These are phyloP conservation scores for Dichotomocladium elegans DNA, from an alignment of 371 early-diverging fungal genomes.

Conservation along the genomic window DNA sequence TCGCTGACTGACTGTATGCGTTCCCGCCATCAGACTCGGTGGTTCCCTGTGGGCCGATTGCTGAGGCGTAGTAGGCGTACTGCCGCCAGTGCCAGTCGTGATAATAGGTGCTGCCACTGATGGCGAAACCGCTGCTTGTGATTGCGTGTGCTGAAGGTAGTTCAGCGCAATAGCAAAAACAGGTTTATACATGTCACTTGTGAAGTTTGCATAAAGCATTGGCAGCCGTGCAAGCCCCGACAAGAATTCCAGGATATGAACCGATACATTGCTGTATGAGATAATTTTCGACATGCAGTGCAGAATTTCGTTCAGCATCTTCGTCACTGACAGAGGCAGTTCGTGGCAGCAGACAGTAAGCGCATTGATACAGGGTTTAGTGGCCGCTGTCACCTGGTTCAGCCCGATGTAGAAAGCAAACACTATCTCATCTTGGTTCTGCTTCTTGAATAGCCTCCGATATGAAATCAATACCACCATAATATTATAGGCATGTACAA, in stretches of 20 bases:
- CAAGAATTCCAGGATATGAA: conserved; percentile 88
- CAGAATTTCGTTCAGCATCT: conserved; percentile 70
- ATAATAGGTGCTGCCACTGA: conserved; percentile 10
- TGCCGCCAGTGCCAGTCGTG: conserved; percentile 16
- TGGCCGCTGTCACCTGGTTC: conserved; percentile 65
- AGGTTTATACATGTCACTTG: conserved; percentile 76
- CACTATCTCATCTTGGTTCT: conserved; percentile 74
- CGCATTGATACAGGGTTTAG: conserved; percentile 81
- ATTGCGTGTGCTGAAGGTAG: conserved; percentile 76
- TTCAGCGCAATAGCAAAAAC: conserved; percentile 92
- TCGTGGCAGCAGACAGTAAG: conserved; percentile 81
- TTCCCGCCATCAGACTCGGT: neutral
- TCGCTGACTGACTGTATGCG: conserved; percentile 12
- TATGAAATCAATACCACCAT: conserved; percentile 73
- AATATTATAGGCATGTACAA: conserved; percentile 63
- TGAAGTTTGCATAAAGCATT: conserved; percentile 77
- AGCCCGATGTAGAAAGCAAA: conserved; percentile 77
- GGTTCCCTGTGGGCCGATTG: too few relatives aligned
- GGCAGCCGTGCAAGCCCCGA: conserved; percentile 82
- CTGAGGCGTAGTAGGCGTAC: conserved; percentile 3
- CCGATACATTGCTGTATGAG: conserved; percentile 75
- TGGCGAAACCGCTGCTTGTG: conserved; percentile 11
- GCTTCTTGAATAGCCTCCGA: conserved; percentile 64
- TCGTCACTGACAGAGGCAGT: conserved; percentile 73
- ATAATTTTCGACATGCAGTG: conserved; percentile 80